These are phyloP conservation scores for Hanseniaspora lindneri DNA, from an alignment of 805 yeast genomes.

Conservation along the genomic window DNA sequence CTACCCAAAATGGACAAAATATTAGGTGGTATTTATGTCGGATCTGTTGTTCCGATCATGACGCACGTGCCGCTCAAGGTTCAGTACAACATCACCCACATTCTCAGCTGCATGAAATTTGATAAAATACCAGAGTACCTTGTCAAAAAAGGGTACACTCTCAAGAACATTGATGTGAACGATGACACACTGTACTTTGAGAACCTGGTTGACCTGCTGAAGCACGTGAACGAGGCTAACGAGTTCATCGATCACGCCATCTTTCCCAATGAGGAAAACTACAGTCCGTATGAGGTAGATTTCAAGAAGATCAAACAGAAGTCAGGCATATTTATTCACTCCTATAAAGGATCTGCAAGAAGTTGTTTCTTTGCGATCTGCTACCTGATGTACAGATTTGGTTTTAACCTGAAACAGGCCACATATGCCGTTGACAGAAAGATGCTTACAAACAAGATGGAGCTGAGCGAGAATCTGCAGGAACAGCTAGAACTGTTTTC, in stretches of 20 bases:
- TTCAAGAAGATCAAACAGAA: slow-evolving; percentile 31
- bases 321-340: slow-evolving; percentile 45
- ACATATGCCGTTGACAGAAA: slow-evolving; percentile 63
- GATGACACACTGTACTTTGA: slow-evolving; percentile 37
- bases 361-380: slow-evolving; percentile 80
- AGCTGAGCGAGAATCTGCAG: slow-evolving; percentile 65
- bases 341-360: slow-evolving; percentile 89
- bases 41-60: slow-evolving; percentile 56
- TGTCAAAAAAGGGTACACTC: slow-evolving; percentile 34
- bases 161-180: slow-evolving; percentile 54
- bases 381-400: slow-evolving; percentile 70
- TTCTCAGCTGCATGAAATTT: slow-evolving; percentile 60
- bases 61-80: slow-evolving; percentile 40
- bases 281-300: slow-evolving; percentile 25
- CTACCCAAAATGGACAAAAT: slow-evolving; percentile 37
- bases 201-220: slow-evolving; percentile 51
- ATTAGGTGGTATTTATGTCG: slow-evolving; percentile 69
- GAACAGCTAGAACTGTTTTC: slow-evolving; percentile 60
- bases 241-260: slow-evolving; percentile 56
- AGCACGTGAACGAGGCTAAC: slow-evolving; percentile 48
- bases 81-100: slow-evolving; percentile 51
- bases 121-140: slow-evolving; percentile 43
- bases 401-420: slow-evolving; percentile 48
- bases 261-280: slow-evolving; percentile 33
- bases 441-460: slow-evolving; percentile 36